phyloP scores from a whole-genome alignment of 73 alveolate species.

The Diophrys sp. region DNA sequence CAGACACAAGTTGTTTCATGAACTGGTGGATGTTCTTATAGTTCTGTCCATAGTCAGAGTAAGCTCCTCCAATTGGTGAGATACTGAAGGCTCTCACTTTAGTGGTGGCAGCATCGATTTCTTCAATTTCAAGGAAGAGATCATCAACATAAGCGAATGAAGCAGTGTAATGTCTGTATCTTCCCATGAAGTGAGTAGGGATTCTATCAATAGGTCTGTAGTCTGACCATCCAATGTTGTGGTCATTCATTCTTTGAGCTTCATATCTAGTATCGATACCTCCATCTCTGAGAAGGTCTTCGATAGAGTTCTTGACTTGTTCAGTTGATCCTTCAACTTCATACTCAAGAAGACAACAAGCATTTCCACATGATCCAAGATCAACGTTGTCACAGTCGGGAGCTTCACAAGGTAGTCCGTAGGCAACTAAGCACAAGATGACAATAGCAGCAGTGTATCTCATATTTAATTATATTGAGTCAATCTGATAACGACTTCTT shows the following conservation, averaged over 20 bases:
- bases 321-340: not conserved
- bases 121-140: not conserved
- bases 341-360: not conserved
- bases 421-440: too few relatives aligned
- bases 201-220: not conserved
- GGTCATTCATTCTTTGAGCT: not conserved
- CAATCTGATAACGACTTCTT: too few relatives aligned
- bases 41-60: not conserved
- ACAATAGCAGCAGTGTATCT: too few relatives aligned
- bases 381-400: not conserved
- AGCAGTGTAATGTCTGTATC: not conserved
- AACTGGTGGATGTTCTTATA: not conserved
- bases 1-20: not conserved
- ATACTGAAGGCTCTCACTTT: not conserved
- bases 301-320: not conserved
- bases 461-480: too few relatives aligned
- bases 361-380: not conserved
- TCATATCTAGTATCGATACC: not conserved
- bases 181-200: not conserved
- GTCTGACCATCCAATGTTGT: not conserved
- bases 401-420: not conserved
- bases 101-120: not conserved
- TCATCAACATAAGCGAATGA: not conserved
- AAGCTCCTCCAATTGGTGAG: not conserved
- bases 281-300: not conserved